phyloP scores from a whole-genome alignment of 1,284 basidiomycete genomes.

The Bjerkandera adusta region DNA sequence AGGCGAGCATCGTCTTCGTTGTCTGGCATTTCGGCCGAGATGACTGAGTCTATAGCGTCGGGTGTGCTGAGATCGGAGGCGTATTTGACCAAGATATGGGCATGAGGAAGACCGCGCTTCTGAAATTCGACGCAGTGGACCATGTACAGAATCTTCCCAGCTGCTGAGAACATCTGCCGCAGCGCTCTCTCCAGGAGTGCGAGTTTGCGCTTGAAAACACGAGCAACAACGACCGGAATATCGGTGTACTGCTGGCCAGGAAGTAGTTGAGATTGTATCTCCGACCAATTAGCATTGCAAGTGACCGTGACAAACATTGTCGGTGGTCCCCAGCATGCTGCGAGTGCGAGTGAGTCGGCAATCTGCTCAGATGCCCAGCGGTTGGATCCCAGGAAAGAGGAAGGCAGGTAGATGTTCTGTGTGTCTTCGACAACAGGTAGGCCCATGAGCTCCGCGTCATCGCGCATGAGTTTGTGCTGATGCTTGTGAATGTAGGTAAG shows the following conservation, averaged over 20 bases:
- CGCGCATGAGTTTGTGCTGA: slow-evolving; percentile 22
- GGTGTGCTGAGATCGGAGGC: slow-evolving; percentile 14
- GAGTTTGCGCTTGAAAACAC: slow-evolving; percentile 33
- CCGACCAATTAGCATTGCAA: slow-evolving; percentile 38
- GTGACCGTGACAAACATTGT: slow-evolving; percentile 39
- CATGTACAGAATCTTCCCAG: slow-evolving; percentile 24
- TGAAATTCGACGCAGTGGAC: slow-evolving; percentile 38
- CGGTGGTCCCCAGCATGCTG: slow-evolving; percentile 26
- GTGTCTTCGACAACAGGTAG: slow-evolving; percentile 11
- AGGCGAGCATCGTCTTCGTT: slow-evolving; percentile 22
- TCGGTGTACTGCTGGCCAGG: slow-evolving; percentile 32
- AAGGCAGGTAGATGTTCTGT: slow-evolving; percentile 31
- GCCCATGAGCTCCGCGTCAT: slow-evolving; percentile 26
- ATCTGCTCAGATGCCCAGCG: slow-evolving; percentile 34
- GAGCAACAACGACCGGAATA: slow-evolving; percentile 32
- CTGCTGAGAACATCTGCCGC: slow-evolving; percentile 24
- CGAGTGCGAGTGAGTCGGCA: slow-evolving; percentile 35
- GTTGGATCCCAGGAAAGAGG: slow-evolving; percentile 33
- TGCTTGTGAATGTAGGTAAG: slow-evolving; percentile 31
- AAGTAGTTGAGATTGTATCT: slow-evolving; percentile 28
- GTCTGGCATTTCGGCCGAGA: slow-evolving; percentile 33
- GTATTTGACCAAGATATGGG: slow-evolving; percentile 35
- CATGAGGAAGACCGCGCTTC: slow-evolving; percentile 38
- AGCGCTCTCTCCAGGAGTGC: slow-evolving; percentile 18
- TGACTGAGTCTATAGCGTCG: slow-evolving; percentile 28